Base-by-base conservation (phyloP, 352 stramenopile genomes). In the Phytophthora europaea region DNA sequence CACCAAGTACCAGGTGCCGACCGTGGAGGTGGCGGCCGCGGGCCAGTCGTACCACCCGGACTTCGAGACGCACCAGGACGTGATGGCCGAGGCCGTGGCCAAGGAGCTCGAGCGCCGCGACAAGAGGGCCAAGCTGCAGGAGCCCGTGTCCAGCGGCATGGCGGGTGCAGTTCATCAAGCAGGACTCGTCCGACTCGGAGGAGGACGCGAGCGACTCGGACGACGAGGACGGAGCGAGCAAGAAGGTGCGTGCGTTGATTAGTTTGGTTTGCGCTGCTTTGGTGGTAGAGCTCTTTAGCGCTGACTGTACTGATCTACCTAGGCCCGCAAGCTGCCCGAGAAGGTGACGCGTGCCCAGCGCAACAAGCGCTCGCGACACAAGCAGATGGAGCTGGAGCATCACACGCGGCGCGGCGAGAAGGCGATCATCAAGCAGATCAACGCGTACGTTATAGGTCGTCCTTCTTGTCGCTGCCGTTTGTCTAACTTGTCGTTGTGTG, bases 41-140 rank as follows among this genome's bases (percentile, higher is more conserved):
- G 90, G 90, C 1, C 90, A 96, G 76, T 96, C 90, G 76, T 96
- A 96, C 76, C 83, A 96, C 75, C 90, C 90, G 13, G 86, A 94
- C 63, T 94, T 94, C 67, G 81, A 88, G 10, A 81, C 88, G 3
- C 90, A 96, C 64, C 87, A 96, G 70, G 88, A 95, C 55, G 82
- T 93, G 9, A 81, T 96, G 65, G 87, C 90, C 12, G 79, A 90
- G 51, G 90, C 90, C 0, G 79, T 94, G 5, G 86, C 87, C 3
- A 61, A 93, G 64, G 85, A 94, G 54, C 70, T 94, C 10, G 88
- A 94, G 69, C 84, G 87, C 43, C 81, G 81, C 4, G 84, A 89
- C 4, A 80, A 80, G 55, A 80, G 62, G 18, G 69, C 83, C 34
- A 71, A 89, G 67, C 65, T 86, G 58, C 55, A 72, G 15, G 75